Evolutionary conservation across 345 rosid species (phyloP), one percentile per base, ranked within the genome.

Genomic region (Aquilaria malaccensis): DNA sequence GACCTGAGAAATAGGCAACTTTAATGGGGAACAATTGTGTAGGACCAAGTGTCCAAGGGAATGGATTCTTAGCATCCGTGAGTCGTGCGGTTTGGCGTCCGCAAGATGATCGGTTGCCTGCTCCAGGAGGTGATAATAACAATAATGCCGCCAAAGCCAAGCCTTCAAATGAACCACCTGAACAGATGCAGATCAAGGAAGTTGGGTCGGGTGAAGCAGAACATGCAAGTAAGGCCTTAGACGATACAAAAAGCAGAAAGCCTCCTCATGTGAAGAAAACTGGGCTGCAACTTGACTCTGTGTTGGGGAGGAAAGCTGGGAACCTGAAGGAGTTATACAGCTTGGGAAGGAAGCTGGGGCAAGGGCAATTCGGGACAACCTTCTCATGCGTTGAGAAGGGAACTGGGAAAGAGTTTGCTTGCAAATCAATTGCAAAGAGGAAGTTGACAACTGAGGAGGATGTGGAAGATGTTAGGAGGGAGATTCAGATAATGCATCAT

Each of bases 401-500:
- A 2, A 79, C 81, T 1, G 80, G 80, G 7, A 81, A 83, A 65
- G 96, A 89, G 61, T 79, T 62, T 30, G 98, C 98, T 1, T 89
- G 97, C 62, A 93, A 93, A 74, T 77, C 97, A 11, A 87, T 89
- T 5, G 91, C 96, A 0, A 93, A 93, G 78, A 74, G 97, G 76
- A 93, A 89, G 71, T 11, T 93, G 63, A 76, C 80, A 1, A 75
- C 91, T 0, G 69, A 57, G 11, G 94, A 89, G 64, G 98, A 93
- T 57, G 80, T 93, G 33, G 96, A 93, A 66, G 98, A 93, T 59
- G 96, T 93, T 11, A 79, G 97, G 68, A 85, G 98, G 74, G 98
- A 93, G 83, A 83, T 93, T 75, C 96, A 81, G 71, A 93, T 93
- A 59, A 90, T 93, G 98, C 98, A 93, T 65, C 98, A 93, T 69